phyloP scores from a whole-genome alignment of 176 grass and related monocot species.

The Lolium multiflorum region DNA sequence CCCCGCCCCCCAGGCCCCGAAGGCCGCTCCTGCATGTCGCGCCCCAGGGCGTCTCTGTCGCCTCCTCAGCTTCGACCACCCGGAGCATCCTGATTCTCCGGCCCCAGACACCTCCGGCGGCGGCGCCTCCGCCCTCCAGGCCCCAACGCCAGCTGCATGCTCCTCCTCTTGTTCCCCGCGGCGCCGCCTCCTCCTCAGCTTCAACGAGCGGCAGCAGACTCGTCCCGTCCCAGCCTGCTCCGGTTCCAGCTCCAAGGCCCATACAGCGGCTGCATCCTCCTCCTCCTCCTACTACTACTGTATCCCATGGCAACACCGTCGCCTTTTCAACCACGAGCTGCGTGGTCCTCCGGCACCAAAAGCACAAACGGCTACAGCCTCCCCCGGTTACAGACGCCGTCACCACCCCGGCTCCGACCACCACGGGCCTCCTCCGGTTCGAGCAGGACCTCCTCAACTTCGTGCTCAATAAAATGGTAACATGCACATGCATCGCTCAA shows the following conservation, averaged over 20 bases:
- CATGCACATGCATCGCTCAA: neutral
- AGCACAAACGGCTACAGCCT: neutral
- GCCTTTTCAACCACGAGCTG: neutral
- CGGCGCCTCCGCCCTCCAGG: neutral
- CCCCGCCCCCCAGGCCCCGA: neutral
- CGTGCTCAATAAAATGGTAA: slow-evolving; percentile 24
- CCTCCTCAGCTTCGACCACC: neutral
- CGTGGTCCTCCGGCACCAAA: neutral
- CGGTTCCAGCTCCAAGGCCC: neutral
- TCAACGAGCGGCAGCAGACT: neutral
- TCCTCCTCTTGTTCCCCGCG: neutral
- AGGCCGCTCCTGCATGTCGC: neutral
- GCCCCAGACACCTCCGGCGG: slow-evolving; percentile 1
- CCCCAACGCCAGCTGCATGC: neutral
- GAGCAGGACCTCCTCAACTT: slow-evolving; percentile 28
- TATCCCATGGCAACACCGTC: neutral
- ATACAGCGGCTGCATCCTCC: neutral
- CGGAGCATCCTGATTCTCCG: neutral
- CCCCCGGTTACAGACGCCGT: neutral
- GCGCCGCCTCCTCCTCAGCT: slow-evolving; percentile 24
- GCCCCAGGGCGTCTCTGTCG: neutral
- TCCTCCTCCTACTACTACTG: neutral
- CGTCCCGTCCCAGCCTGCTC: slow-evolving; percentile 5
- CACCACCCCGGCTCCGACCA: neutral
- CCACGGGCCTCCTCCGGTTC: neutral